Conservation (phyloP, 164 flowering plant genomes). For the Brasenia schreberi region DNA sequence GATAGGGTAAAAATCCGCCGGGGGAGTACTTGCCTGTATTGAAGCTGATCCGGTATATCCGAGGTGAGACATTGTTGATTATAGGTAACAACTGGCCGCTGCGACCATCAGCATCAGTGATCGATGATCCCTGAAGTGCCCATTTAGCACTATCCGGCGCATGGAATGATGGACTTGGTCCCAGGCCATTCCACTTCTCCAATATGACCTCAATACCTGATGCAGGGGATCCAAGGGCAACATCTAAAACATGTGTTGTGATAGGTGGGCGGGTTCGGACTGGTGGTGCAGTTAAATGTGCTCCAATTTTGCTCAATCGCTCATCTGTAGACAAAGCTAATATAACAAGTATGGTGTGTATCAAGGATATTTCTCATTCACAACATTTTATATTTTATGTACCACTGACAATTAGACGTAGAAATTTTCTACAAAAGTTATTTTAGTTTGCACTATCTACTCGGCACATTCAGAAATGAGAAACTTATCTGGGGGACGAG, state of each 20-base stretch:
- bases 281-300: constrained; percentile 45
- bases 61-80: constrained; percentile 47
- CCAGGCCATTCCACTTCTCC: constrained; percentile 51
- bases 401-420: too few species aligned
- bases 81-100: constrained; percentile 58
- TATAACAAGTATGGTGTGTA: not conserved
- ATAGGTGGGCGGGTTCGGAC: constrained; percentile 76
- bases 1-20: constrained; percentile 77
- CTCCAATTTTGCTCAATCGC: constrained; percentile 58
- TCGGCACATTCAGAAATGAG: too few species aligned
- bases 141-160: constrained; percentile 27
- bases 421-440: too few species aligned
- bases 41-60: constrained; percentile 71
- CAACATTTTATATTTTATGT: too few species aligned
- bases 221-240: constrained; percentile 70
- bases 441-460: too few species aligned
- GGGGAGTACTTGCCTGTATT: constrained; percentile 71
- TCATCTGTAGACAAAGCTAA: constrained; percentile 39
- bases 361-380: not conserved
- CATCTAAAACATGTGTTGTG: constrained; percentile 88
- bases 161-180: constrained; percentile 29
- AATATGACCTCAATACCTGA: constrained; percentile 61
- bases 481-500: too few species aligned
- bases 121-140: constrained; percentile 46
- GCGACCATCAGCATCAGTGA: constrained; percentile 77